Percentiles rank a stretch among this genome's conserved stretches.
Conservation (phyloP, 169 alveolate species). For the Plasmodium ovale region DNA sequence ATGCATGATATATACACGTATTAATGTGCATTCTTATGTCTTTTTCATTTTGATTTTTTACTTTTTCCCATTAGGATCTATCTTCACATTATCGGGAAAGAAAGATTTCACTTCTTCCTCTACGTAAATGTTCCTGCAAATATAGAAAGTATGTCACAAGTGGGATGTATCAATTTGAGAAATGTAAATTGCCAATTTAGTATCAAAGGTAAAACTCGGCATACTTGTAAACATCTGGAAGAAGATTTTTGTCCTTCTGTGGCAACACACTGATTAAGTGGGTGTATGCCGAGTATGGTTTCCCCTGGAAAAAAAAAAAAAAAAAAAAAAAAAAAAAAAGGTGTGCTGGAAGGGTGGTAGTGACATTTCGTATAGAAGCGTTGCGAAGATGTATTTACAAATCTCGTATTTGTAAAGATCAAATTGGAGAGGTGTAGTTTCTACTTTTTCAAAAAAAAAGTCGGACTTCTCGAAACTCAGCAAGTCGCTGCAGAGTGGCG, state of each 20-base stretch:
- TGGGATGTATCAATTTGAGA: no score
- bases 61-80: constrained; percentile 76
- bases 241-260: constrained; percentile 73
- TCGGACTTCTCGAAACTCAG: constrained; percentile 70
- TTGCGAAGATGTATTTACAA: neutral
- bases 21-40: no score
- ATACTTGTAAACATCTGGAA: constrained; percentile 73
- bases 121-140: constrained; percentile 49
- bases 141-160: no score
- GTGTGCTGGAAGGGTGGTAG: neutral
- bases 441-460: constrained; percentile 74
- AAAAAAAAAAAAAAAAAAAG: neutral
- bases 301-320: constrained; percentile 39
- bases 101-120: constrained; percentile 76
- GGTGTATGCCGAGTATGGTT: constrained; percentile 69
- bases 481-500: constrained; percentile 74
- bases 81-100: constrained; percentile 69
- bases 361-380: neutral
- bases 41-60: neutral
- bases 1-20: neutral
- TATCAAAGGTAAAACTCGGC: no score
- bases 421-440: neutral
- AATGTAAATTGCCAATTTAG: no score
- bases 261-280: constrained; percentile 72
- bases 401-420: no score